Evolutionary conservation across 139 green algal species (phyloP).

Genomic region (Deuterostichococcus epilithicus): DNA sequence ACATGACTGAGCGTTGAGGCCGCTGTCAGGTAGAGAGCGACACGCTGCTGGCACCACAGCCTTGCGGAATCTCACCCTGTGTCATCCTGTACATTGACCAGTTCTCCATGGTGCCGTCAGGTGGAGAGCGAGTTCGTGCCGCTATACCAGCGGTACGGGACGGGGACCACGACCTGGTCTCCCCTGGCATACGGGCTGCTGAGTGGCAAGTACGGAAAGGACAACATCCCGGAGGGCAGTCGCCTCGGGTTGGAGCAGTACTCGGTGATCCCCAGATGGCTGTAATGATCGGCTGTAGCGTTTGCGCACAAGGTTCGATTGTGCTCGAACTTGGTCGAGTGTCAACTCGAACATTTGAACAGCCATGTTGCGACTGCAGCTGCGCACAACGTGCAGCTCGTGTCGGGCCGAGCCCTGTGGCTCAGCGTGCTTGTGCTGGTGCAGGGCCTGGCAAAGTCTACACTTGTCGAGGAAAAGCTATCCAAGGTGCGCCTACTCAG

Average conservation of each 20-base stretch:
- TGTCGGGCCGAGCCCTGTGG: background rate
- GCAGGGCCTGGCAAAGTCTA: constrained; percentile 32
- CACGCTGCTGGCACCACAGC: background rate
- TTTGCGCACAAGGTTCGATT: too few relatives aligned
- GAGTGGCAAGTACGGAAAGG: constrained; percentile 80
- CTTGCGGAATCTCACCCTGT: background rate
- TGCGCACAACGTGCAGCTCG: background rate
- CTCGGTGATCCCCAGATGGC: constrained; percentile 68
- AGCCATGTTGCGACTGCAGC: background rate
- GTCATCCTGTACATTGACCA: background rate
- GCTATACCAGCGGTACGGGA: constrained; percentile 55
- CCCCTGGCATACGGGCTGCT: constrained; percentile 76
- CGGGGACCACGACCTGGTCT: constrained; percentile 76
- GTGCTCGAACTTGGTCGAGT: background rate
- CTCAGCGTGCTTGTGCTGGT: background rate
- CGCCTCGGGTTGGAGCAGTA: constrained; percentile 63
- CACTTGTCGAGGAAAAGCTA: constrained; percentile 50
- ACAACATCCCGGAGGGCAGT: constrained; percentile 51
- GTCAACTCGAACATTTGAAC: background rate
- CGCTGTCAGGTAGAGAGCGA: background rate
- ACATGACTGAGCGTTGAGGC: background rate
- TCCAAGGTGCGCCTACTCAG: too few relatives aligned
- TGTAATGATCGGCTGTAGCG: too few relatives aligned
- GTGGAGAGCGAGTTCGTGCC: constrained; percentile 61
- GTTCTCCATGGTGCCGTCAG: background rate